These are phyloP conservation scores for Nicotiana paniculata DNA, from an alignment of 257 asterid genomes.

Conservation along the genomic window DNA sequence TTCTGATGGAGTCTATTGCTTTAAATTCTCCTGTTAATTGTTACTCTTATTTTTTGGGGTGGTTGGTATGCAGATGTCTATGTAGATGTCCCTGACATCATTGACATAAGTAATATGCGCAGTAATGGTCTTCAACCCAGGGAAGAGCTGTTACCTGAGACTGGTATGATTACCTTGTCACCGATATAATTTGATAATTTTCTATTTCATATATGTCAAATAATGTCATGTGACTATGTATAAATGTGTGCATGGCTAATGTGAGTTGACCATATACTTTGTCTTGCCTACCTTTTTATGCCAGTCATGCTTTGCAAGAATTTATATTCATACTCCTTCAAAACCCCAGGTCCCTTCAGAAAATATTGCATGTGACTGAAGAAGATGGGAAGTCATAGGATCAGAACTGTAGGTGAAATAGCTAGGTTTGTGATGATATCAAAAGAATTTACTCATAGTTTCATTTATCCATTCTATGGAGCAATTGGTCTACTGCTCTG, in stretches of 20 bases:
- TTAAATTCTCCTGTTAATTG: not conserved
- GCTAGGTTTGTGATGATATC: too few species aligned
- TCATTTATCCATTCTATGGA: too few species aligned
- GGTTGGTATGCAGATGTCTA: conserved; percentile 58
- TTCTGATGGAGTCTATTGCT: not conserved
- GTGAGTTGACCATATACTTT: not conserved
- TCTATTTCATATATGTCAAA: not conserved
- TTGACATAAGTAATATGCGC: conserved; percentile 85
- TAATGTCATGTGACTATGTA: not conserved
- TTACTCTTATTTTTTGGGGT: conserved; percentile 11
- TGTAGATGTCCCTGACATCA: conserved; percentile 83
- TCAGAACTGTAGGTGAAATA: too few species aligned
- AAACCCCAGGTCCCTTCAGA: too few species aligned
- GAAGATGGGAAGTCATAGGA: too few species aligned
- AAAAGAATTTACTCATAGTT: too few species aligned
- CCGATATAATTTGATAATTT: not conserved
- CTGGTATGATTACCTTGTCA: conserved; percentile 28
- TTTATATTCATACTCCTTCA: too few species aligned
- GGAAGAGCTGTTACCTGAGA: conserved; percentile 84
- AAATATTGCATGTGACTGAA: too few species aligned
- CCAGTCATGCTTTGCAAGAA: too few species aligned
- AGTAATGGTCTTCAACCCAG: conserved; percentile 91
- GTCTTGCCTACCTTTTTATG: not conserved
- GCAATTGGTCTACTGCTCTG: too few species aligned
- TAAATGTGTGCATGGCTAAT: too few species aligned